These are phyloP conservation scores for Aspergillus tubingensis DNA, from an alignment of 2,329 filamentous ascomycete genomes.

Conservation along the genomic window DNA sequence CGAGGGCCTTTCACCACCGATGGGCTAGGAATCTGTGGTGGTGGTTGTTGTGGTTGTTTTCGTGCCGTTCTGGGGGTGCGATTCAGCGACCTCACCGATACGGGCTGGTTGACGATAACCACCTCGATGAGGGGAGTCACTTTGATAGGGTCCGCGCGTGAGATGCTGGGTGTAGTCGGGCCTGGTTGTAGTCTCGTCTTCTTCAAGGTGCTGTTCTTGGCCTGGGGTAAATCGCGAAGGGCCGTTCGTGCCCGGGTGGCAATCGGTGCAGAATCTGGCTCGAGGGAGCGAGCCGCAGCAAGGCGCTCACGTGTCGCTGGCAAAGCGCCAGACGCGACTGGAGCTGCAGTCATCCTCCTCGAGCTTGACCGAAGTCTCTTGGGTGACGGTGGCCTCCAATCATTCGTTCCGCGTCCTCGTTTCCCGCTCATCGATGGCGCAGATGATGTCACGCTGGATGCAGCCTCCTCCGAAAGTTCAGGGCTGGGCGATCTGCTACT, in stretches of 20 bases:
- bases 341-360: constrained; percentile 19
- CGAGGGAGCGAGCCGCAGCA: not conserved
- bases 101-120: constrained; percentile 31
- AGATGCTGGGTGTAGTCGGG: not conserved
- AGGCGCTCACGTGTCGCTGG: not conserved
- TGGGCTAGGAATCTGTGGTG: not conserved
- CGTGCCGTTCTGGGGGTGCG: not conserved
- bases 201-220: constrained; percentile 12
- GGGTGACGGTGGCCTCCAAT: constrained; percentile 20
- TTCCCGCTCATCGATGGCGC: constrained; percentile 31
- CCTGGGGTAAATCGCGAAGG: constrained; percentile 23
- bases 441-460: constrained; percentile 32
- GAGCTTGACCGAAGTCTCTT: constrained; percentile 28
- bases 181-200: too few relatives aligned
- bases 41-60: too few relatives aligned
- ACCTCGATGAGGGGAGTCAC: constrained; percentile 28
- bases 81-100: not conserved
- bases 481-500: constrained; percentile 27
- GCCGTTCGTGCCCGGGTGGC: constrained; percentile 23
- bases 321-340: constrained; percentile 12
- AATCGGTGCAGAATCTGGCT: constrained; percentile 13
- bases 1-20: constrained; percentile 5
- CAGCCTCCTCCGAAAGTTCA: constrained; percentile 19
- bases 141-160: not conserved
- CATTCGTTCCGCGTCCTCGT: constrained; percentile 18